Percentiles rank a stretch among this genome's conserved stretches.
phyloP scores from a whole-genome alignment of 2,329 filamentous ascomycete genomes.

The Penicillium sp. region DNA sequence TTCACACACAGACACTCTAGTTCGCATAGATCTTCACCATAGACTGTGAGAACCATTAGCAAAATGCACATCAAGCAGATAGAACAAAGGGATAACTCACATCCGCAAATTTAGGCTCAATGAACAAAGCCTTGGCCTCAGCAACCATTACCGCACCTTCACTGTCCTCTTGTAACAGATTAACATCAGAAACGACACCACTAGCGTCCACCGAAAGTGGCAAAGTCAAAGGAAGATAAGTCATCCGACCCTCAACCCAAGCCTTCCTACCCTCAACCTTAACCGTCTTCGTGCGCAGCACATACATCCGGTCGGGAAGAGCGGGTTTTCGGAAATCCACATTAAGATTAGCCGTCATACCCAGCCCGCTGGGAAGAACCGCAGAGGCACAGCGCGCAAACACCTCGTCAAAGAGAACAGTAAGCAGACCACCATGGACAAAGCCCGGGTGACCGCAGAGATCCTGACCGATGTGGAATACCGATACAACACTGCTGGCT shows the following conservation, averaged over 20 bases:
- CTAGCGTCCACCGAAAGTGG: constrained; percentile 1
- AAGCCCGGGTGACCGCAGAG: constrained; percentile 38
- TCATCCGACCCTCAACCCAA: constrained; percentile 37
- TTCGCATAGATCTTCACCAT: constrained; percentile 34
- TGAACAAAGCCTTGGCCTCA: constrained; percentile 39
- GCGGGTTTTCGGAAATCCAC: constrained; percentile 38
- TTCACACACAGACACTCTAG: constrained; percentile 1
- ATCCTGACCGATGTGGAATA: constrained; percentile 35
- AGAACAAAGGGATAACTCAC: constrained; percentile 20
- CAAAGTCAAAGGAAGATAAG: constrained; percentile 21
- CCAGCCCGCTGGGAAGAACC: constrained; percentile 32
- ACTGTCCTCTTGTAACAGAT: constrained; percentile 16
- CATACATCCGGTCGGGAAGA: constrained; percentile 32
- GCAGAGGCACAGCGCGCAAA: constrained; percentile 37
- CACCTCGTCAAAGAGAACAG: constrained; percentile 38
- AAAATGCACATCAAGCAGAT: neutral
- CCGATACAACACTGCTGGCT: constrained; percentile 22
- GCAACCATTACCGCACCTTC: constrained; percentile 32
- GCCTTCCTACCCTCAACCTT: constrained; percentile 39
- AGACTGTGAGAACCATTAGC: constrained; percentile 23
- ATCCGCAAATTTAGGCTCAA: constrained; percentile 39
- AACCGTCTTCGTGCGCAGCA: constrained; percentile 32
- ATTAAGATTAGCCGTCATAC: constrained; percentile 40
- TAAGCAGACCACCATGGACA: constrained; percentile 36
- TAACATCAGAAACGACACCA: constrained; percentile 12